Conservation (phyloP, 2,329 filamentous ascomycete genomes). For the Exophiala viscosa region DNA sequence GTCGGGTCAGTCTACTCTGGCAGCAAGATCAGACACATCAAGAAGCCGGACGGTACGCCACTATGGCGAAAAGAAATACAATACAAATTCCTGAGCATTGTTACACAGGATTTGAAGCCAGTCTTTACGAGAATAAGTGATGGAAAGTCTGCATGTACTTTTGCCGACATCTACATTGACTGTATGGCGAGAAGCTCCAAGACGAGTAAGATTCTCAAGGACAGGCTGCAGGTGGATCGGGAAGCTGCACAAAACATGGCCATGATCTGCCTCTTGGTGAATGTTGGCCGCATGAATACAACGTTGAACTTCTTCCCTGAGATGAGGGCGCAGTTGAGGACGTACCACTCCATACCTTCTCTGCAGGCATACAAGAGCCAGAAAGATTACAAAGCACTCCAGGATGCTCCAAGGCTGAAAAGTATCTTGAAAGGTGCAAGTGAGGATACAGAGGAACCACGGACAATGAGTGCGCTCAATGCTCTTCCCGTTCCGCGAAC, state of each 20-base stretch:
- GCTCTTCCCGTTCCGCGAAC: constrained; percentile 67
- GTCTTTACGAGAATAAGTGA: constrained; percentile 95
- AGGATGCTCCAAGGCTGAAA: constrained; percentile 92
- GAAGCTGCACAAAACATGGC: constrained; percentile 96
- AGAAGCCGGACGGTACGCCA: constrained; percentile 65
- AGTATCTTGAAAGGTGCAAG: constrained; percentile 96
- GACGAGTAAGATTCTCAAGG: constrained; percentile 95
- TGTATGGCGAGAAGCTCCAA: constrained; percentile 98
- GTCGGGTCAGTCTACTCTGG: constrained; percentile 65
- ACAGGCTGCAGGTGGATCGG: constrained; percentile 89
- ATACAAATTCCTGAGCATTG: constrained; percentile 59
- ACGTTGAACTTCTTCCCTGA: constrained; percentile 98
- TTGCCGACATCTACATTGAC: constrained; percentile 96
- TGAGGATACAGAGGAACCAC: constrained; percentile 83
- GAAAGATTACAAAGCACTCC: constrained; percentile 94
- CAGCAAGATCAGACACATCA: constrained; percentile 64
- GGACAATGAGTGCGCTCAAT: constrained; percentile 78
- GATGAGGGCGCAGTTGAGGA: constrained; percentile 95
- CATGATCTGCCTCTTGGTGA: constrained; percentile 97
- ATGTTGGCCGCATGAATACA: constrained; percentile 97
- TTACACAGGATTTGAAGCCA: constrained; percentile 57
- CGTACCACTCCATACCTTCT: constrained; percentile 96
- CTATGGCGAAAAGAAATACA: constrained; percentile 66
- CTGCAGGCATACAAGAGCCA: constrained; percentile 92
- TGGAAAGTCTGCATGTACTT: constrained; percentile 66